These are phyloP conservation scores for Neurospora sp. DNA, from an alignment of 495 filamentous ascomycete species.

Conservation along the genomic window DNA sequence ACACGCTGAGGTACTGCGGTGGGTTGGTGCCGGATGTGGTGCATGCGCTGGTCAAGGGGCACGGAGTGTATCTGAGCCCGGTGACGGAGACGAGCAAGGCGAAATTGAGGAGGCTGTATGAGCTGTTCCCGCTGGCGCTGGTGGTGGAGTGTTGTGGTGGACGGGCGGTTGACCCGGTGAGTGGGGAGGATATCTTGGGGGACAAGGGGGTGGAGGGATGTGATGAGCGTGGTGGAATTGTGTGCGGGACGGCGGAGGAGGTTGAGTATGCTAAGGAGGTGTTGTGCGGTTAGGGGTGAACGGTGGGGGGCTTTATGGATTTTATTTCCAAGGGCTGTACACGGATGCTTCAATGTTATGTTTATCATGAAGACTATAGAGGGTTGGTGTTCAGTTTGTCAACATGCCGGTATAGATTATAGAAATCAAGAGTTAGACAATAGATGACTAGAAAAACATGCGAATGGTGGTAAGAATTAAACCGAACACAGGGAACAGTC, in stretches of 20 bases:
- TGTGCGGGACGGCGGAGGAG: constrained; percentile 38
- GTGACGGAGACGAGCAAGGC: constrained; percentile 33
- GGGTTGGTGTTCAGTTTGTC: neutral
- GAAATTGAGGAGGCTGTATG: constrained; percentile 41
- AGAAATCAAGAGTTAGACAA: neutral
- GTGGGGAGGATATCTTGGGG: constrained; percentile 27
- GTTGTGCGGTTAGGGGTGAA: neutral
- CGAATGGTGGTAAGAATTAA: too few relatives aligned
- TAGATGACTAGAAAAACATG: neutral
- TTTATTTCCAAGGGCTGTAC: neutral
- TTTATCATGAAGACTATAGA: neutral
- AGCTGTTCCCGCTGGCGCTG: constrained; percentile 39
- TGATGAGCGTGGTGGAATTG: constrained; percentile 37
- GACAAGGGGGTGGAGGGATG: constrained; percentile 22
- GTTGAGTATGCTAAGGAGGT: constrained; percentile 19
- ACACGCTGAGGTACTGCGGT: constrained; percentile 42
- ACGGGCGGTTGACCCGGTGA: constrained; percentile 30
- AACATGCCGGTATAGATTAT: neutral
- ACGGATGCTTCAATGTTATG: neutral
- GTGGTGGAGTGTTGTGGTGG: constrained; percentile 44
- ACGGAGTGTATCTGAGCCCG: constrained; percentile 42
- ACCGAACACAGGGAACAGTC: too few relatives aligned
- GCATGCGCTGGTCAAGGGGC: constrained; percentile 41
- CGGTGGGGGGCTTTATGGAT: neutral
- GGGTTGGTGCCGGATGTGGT: constrained; percentile 45